Base-by-base conservation (phyloP, 208 protist species). In the Leishmania tarentolae region DNA sequence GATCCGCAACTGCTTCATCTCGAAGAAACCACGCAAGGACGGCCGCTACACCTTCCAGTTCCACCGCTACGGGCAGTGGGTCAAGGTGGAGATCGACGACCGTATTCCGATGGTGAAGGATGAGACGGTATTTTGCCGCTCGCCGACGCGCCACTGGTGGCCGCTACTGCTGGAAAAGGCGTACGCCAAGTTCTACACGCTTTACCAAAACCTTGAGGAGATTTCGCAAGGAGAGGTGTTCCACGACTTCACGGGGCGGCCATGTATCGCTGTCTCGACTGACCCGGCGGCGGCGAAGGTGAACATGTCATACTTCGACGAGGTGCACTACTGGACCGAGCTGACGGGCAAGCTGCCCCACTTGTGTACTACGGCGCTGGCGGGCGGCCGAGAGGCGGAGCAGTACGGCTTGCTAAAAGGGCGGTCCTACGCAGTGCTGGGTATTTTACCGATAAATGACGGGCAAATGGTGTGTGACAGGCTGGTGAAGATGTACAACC, bases 161-260 rank as follows among this genome's bases (percentile, higher is more conserved):
- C 91, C 93, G 73, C 82, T 91, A 82, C 80, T 88, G 84, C 87
- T 91, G 82, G 87, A 91, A 82, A 91, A 91, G 87, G 87, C 93
- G 50, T 94, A 96, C 83, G 93, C 93, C 52, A 96, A 96, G 86
- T 93, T 95, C 81, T 95, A 96, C 90, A 93, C 87, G 35, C 76
- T 86, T n/a, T 96, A 93, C 71, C 47, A 90, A 5, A 92, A 91
- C 75, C 44, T 96, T 47, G 88, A 91, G 50, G 82, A 85, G 31
- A 83, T 89, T 61, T 84, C 87, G 37, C 85, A 92, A 74, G 83
- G 86, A 47, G 93, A 96, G 79, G 74, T 87, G 31, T 90, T 92
- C 50, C 84, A 94, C 77, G 91, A 96, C 85, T 87, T 90, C 69
- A 92, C 90, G 46, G 91, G 92, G 24, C 84, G 75, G 19, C 89